A percentile compares a stretch with the other conserved stretches of the same genome.
These are phyloP conservation scores for Pseudopyrenochaeta lycopersici DNA, from an alignment of 2,329 filamentous ascomycete genomes.

Conservation along the genomic window DNA sequence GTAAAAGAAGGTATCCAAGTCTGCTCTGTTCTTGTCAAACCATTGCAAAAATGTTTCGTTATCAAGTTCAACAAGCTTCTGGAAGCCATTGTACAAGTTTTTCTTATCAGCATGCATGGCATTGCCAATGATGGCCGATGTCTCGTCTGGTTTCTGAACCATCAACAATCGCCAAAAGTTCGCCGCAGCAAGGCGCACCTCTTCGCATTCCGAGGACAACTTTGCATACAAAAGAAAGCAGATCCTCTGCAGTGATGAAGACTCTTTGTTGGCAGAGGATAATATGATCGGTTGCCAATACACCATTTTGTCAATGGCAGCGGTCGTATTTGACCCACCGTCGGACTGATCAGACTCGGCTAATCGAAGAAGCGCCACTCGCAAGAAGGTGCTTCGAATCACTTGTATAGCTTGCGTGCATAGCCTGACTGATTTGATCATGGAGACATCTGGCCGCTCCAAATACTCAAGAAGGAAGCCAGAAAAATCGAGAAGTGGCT, in stretches of 20 bases:
- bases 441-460: conserved; percentile 81
- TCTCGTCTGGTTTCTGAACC: conserved; percentile 90
- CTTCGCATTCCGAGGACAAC: conserved; percentile 73
- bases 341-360: conserved; percentile 80
- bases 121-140: conserved; percentile 75
- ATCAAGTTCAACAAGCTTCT: conserved; percentile 85
- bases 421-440: conserved; percentile 86
- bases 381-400: conserved; percentile 80
- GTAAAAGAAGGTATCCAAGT: conserved; percentile 84
- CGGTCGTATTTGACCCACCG: conserved; percentile 69
- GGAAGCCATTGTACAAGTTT: conserved; percentile 77
- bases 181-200: conserved; percentile 78
- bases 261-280: conserved; percentile 77
- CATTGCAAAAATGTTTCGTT: conserved; percentile 87
- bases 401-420: conserved; percentile 83
- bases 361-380: conserved; percentile 79
- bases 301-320: conserved; percentile 83
- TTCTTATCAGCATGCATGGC: conserved; percentile 75
- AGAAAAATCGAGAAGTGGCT: conserved; percentile 83
- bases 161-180: conserved; percentile 91
- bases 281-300: conserved; percentile 97
- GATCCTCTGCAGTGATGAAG: conserved; percentile 83
- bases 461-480: conserved; percentile 88
- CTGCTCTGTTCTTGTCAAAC: conserved; percentile 82
- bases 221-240: conserved; percentile 95